Conservation (phyloP, 2,329 filamentous ascomycete genomes). For the Clarireedia hainanense region DNA sequence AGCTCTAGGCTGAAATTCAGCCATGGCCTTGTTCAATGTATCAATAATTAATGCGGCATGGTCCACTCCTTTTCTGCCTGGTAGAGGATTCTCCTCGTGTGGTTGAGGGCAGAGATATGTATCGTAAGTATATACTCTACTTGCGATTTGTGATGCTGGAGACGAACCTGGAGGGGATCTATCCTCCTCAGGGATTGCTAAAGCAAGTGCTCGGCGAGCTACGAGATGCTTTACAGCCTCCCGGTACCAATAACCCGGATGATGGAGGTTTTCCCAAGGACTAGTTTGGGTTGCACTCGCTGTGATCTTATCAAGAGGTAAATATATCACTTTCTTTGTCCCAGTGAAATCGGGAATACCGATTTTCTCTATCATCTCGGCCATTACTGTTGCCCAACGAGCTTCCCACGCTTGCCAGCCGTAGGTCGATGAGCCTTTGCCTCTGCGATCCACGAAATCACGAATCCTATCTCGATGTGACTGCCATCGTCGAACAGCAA, state of each 20-base stretch:
- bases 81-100: slow-evolving; percentile 49
- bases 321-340: slow-evolving; percentile 38
- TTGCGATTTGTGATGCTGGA: slow-evolving; percentile 38
- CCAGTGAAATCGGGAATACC: slow-evolving; percentile 43
- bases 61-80: slow-evolving; percentile 40
- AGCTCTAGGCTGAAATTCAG: slow-evolving; percentile 45
- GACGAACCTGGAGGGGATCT: slow-evolving; percentile 42
- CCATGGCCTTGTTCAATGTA: slow-evolving; percentile 41
- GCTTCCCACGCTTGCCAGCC: slow-evolving; percentile 93
- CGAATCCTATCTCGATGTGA: slow-evolving; percentile 65
- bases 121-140: slow-evolving; percentile 52
- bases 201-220: slow-evolving; percentile 45
- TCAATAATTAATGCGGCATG: slow-evolving; percentile 49
- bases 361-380: slow-evolving; percentile 48
- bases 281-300: slow-evolving; percentile 46
- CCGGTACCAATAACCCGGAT: slow-evolving; percentile 60
- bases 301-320: slow-evolving; percentile 51
- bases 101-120: slow-evolving; percentile 60
- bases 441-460: slow-evolving; percentile 73
- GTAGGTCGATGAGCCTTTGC: slow-evolving; percentile 81
- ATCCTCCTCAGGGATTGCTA: slow-evolving; percentile 51
- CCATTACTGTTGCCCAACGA: slow-evolving; percentile 58
- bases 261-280: slow-evolving; percentile 58
- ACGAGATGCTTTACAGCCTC: slow-evolving; percentile 50
- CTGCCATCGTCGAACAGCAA: slow-evolving; percentile 74